These are phyloP conservation scores for Sporothrix brunneoviolacea DNA, from an alignment of 2,329 filamentous ascomycete genomes.

Conservation along the genomic window DNA sequence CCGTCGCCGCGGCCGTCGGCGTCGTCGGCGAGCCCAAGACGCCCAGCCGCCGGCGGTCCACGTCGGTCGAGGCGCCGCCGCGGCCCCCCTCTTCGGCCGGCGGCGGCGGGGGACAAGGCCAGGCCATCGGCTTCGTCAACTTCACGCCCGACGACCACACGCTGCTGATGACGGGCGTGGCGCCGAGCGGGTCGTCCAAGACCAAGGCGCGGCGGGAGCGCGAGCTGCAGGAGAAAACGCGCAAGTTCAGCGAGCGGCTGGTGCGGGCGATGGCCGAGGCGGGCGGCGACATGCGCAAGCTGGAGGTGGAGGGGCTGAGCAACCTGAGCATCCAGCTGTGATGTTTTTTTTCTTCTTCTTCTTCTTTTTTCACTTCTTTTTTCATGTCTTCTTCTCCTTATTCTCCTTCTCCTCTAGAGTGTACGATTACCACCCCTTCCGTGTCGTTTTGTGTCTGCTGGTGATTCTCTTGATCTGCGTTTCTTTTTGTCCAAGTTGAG, in stretches of 20 bases:
- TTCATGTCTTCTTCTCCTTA: not conserved
- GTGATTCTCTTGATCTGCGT: not conserved
- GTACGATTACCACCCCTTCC: no score
- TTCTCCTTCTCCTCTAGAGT: not conserved
- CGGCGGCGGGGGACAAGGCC: conserved; percentile 18
- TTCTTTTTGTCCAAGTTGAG: no score
- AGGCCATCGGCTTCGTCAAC: conserved; percentile 68
- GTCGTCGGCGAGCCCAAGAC: conserved; percentile 5
- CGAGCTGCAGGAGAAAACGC: conserved; percentile 72
- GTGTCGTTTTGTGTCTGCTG: not conserved
- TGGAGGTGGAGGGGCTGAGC: conserved; percentile 9
- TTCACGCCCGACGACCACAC: conserved; percentile 75
- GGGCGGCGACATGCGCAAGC: conserved; percentile 57
- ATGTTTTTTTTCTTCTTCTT: not conserved
- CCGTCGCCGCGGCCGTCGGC: not conserved
- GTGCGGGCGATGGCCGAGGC: conserved; percentile 62
- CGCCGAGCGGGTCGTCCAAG: conserved; percentile 84
- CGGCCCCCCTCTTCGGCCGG: not conserved
- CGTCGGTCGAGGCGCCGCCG: conserved; percentile 6
- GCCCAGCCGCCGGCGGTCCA: conserved; percentile 9
- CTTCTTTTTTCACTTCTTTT: not conserved
- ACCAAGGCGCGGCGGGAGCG: conserved; percentile 90
- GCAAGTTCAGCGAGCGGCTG: conserved; percentile 61
- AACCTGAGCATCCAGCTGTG: not conserved
- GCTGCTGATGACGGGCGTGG: conserved; percentile 80